Evolutionary conservation across 768 basidiomycete genomes (phyloP).

Genomic region (Pleurotus eryngii): DNA sequence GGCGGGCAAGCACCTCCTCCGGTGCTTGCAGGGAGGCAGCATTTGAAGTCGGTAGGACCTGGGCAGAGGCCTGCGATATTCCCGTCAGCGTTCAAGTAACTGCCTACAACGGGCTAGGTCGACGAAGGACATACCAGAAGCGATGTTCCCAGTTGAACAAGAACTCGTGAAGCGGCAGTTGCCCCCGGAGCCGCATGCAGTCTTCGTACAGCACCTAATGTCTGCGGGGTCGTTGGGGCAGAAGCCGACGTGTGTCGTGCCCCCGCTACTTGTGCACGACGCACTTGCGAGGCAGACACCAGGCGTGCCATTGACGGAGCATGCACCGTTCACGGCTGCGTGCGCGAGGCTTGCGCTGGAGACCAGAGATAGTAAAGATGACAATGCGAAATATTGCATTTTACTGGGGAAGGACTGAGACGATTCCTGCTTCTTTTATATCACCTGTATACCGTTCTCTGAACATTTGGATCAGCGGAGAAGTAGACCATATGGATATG

Average conservation of each 20-base stretch:
- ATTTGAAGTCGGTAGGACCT: conserved; percentile 22
- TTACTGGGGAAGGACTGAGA: neutral
- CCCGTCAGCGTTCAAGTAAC: neutral
- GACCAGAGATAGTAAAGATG: neutral
- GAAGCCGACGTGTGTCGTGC: conserved; percentile 4
- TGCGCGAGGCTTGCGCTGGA: neutral
- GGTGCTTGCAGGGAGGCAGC: conserved; percentile 17
- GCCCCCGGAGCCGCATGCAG: conserved; percentile 6
- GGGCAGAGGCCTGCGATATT: conserved; percentile 22
- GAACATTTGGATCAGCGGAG: too few relatives aligned
- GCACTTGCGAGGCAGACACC: conserved; percentile 11
- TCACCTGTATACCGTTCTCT: too few relatives aligned
- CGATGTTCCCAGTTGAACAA: conserved; percentile 12
- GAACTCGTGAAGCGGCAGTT: conserved; percentile 9
- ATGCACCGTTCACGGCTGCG: conserved; percentile 11
- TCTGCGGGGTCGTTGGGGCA: conserved; percentile 10
- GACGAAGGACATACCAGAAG: conserved; percentile 14
- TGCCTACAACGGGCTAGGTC: neutral
- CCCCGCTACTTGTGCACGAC: conserved; percentile 4
- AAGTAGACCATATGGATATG: too few relatives aligned
- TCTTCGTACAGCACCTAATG: conserved; percentile 13
- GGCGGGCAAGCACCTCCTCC: conserved; percentile 12
- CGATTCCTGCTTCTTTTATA: too few relatives aligned
- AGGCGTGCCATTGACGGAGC: conserved; percentile 1
- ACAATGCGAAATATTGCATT: neutral